A percentile compares a stretch with the other conserved stretches of the same genome.
These are phyloP conservation scores for Xylariaceae sp. DNA, from an alignment of 2,329 filamentous ascomycete species.

Conservation along the genomic window DNA sequence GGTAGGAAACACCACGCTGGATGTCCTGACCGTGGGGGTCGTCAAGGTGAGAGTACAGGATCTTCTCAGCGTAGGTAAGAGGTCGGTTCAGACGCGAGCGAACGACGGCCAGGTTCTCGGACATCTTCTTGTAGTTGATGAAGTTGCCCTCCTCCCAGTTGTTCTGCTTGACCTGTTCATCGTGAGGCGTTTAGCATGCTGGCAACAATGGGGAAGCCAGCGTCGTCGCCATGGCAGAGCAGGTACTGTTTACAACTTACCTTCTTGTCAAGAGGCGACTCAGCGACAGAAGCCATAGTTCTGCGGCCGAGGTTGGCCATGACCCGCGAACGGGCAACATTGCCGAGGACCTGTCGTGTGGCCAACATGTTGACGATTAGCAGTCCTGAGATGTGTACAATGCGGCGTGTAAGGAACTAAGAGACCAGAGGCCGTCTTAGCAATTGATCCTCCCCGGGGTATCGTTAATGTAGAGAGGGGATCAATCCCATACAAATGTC, in stretches of 20 bases:
- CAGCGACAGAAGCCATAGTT: constrained; percentile 76
- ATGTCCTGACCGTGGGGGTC: constrained; percentile 95
- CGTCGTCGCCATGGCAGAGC: background rate
- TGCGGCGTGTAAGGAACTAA: constrained; percentile 14
- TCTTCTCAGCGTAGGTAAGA: constrained; percentile 95
- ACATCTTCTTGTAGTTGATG: constrained; percentile 99
- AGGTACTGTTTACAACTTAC: constrained; percentile 38
- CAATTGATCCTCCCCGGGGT: constrained; percentile 32
- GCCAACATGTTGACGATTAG: constrained; percentile 56
- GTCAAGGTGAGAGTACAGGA: constrained; percentile 97
- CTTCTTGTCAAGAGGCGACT: constrained; percentile 86
- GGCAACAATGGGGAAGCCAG: background rate
- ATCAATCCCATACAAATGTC: constrained; percentile 28
- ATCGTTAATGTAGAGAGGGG: constrained; percentile 28
- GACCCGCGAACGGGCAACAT: constrained; percentile 51
- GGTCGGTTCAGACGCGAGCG: constrained; percentile 85
- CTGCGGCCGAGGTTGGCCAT: constrained; percentile 58
- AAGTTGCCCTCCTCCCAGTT: constrained; percentile 94
- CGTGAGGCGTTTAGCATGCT: constrained; percentile 27
- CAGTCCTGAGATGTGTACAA: constrained; percentile 25
- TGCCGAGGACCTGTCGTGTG: constrained; percentile 65
- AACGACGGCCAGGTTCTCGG: constrained; percentile 90
- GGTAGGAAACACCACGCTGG: constrained; percentile 89
- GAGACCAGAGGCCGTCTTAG: constrained; percentile 19
- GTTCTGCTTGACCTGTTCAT: constrained; percentile 74